Conservation (phyloP, 345 rosid species). For the Pistacia integerrima region DNA sequence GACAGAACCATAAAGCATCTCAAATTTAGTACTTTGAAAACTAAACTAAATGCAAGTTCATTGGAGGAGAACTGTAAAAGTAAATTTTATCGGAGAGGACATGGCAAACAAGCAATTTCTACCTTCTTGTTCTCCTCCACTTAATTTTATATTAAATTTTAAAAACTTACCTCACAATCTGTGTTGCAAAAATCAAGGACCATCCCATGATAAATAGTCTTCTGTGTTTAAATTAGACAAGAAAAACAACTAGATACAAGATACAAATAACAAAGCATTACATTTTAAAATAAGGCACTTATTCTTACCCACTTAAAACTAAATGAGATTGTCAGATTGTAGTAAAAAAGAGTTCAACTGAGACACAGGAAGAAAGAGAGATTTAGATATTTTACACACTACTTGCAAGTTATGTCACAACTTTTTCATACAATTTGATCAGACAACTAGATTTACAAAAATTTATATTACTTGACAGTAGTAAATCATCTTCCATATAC, state of each 20-base stretch:
- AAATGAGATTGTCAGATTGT: neutral
- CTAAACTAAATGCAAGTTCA: neutral
- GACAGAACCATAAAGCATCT: constrained; percentile 14
- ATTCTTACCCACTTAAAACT: neutral
- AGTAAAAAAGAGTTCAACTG: neutral
- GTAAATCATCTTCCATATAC: neutral
- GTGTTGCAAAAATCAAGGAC: neutral
- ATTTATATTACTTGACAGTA: neutral
- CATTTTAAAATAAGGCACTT: neutral
- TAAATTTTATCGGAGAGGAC: neutral
- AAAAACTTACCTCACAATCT: neutral
- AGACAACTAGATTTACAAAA: neutral
- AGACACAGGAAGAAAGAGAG: neutral
- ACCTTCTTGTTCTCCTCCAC: neutral
- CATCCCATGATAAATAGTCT: neutral
- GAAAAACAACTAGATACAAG: neutral
- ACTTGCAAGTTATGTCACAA: neutral
- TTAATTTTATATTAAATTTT: neutral
- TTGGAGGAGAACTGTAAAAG: neutral
- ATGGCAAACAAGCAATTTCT: neutral
- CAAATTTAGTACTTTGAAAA: constrained; percentile 5
- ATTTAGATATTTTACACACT: neutral
- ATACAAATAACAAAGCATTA: neutral
- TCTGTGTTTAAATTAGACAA: constrained; percentile 3
- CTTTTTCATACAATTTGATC: neutral